Percentiles rank a stretch among this genome's conserved stretches.
These are phyloP conservation scores for Phylloboletellus chloephorus DNA, from an alignment of 1,284 basidiomycete species.

Conservation along the genomic window DNA sequence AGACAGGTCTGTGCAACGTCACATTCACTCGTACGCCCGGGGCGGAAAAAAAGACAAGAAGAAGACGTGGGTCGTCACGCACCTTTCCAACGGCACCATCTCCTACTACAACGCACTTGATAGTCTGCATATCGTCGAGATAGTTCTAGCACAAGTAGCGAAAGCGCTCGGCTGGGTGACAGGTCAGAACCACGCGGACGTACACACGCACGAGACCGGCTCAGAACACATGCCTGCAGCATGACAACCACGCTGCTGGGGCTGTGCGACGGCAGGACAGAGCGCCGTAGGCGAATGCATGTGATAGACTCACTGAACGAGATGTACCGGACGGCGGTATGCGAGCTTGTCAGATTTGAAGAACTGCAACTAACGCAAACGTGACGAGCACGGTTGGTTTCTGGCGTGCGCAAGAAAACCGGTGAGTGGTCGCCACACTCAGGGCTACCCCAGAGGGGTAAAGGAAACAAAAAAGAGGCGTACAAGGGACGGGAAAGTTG, in stretches of 20 bases:
- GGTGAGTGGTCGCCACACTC: conserved; percentile 18
- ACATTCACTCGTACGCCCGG: conserved; percentile 11
- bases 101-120: conserved; percentile 98
- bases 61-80: conserved; percentile 29
- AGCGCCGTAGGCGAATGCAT: conserved; percentile 1
- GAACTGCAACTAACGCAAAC: conserved; percentile 25
- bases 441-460: not conserved
- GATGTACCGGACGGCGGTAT: conserved; percentile 15
- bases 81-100: conserved; percentile 99
- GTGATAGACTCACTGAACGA: conserved; percentile 20
- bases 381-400: conserved; percentile 23
- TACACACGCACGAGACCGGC: conserved; percentile 21
- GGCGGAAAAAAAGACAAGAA: conserved; percentile 3
- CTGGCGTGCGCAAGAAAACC: conserved; percentile 19
- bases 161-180: conserved; percentile 10
- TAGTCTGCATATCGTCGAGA: conserved; percentile 75
- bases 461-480: conserved; percentile 10
- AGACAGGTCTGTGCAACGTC: conserved; percentile 76
- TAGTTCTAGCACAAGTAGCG: conserved; percentile 14
- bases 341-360: conserved; percentile 21
- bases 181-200: conserved; percentile 17
- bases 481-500: conserved; percentile 16
- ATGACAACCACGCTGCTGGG: conserved; percentile 29
- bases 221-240: conserved; percentile 20
- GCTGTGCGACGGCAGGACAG: conserved; percentile 22